These are phyloP conservation scores for Dillenia turbinata DNA, from an alignment of 164 flowering plant species.

Conservation along the genomic window DNA sequence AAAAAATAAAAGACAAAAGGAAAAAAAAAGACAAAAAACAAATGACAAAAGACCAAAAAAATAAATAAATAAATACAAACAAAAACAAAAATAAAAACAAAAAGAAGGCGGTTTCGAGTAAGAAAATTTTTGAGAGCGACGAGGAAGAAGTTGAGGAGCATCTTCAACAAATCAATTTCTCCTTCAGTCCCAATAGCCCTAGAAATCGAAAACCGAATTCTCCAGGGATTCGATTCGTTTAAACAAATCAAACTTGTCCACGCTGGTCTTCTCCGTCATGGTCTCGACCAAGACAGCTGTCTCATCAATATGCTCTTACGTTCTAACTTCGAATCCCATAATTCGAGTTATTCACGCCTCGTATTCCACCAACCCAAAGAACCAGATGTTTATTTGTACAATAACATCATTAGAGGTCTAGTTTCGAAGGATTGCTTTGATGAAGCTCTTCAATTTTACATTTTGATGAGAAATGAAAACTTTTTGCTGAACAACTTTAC, in stretches of 20 bases:
- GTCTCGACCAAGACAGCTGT: conserved; percentile 17
- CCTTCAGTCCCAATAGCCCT: conserved; percentile 8
- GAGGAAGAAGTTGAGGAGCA: conserved; percentile 11
- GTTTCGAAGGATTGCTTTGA: conserved; percentile 15
- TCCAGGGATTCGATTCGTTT: conserved; percentile 18
- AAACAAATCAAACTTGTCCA: conserved; percentile 21
- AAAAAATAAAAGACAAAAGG: no score
- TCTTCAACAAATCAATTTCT: conserved; percentile 12
- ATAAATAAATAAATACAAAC: no score
- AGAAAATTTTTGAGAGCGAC: conserved; percentile 2
- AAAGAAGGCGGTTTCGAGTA: neutral
- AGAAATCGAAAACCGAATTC: conserved; percentile 15
- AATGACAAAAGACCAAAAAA: no score
- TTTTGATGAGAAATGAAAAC: conserved; percentile 14
- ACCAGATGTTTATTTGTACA: conserved; percentile 30
- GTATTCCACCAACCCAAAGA: conserved; percentile 11
- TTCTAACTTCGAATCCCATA: conserved; percentile 11
- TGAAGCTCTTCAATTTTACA: conserved; percentile 21
- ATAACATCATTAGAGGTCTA: conserved; percentile 28
- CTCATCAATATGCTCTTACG: conserved; percentile 19
- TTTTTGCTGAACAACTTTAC: conserved; percentile 27
- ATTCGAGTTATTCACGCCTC: conserved; percentile 12
- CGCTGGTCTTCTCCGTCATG: conserved; percentile 19
- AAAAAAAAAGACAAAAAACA: no score
- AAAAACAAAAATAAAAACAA: no score